A percentile compares a stretch with the other conserved stretches of the same genome.
phyloP scores from a whole-genome alignment of 2,329 filamentous ascomycete species.

The Alternaria arborescens region DNA sequence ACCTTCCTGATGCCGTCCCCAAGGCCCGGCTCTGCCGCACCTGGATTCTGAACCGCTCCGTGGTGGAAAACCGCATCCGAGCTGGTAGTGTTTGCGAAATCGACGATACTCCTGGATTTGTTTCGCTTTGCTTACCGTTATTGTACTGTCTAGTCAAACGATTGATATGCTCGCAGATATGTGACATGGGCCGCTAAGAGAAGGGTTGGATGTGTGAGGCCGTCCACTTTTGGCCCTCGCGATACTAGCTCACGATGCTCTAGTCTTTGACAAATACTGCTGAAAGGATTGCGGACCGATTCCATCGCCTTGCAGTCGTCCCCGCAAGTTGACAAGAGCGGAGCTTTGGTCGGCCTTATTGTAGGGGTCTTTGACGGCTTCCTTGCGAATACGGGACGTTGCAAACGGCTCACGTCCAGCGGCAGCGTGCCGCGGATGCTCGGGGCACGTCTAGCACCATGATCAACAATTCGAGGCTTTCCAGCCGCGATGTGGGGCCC shows the following conservation, averaged over 20 bases:
- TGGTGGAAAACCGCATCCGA: background rate
- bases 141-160: background rate
- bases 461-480: background rate
- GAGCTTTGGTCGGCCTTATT: background rate
- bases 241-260: background rate
- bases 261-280: background rate
- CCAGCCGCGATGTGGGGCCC: background rate
- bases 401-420: background rate
- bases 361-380: background rate
- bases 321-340: slow-evolving; percentile 1
- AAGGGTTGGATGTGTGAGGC: background rate
- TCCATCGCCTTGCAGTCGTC: slow-evolving; percentile 1
- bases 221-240: background rate
- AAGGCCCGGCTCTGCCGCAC: background rate
- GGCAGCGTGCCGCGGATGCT: slow-evolving; percentile 1
- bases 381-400: slow-evolving; percentile 1
- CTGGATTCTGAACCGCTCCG: background rate
- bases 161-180: background rate
- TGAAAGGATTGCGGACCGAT: slow-evolving; percentile 5
- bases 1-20: background rate
- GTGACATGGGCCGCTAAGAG: background rate
- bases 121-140: background rate
- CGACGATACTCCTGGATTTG: background rate
- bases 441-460: background rate
- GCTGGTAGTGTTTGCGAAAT: background rate